These are phyloP conservation scores for Nematocida ironsii DNA, from an alignment of 371 early-diverging fungal species.

Conservation along the genomic window DNA sequence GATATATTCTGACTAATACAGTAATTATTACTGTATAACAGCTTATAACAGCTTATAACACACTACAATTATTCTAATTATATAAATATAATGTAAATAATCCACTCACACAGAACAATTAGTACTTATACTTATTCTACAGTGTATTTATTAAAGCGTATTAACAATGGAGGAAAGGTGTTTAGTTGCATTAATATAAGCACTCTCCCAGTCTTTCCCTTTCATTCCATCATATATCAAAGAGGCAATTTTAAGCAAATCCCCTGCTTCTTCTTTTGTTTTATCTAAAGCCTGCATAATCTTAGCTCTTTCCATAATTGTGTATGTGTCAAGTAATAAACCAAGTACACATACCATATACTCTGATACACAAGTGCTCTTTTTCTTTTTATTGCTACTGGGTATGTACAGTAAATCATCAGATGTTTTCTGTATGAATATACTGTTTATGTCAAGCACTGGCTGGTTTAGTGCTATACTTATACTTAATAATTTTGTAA, in stretches of 20 bases:
- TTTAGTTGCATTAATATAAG: neutral
- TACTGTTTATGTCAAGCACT: neutral
- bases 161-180: neutral
- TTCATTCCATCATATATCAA: neutral
- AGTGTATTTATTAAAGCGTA: neutral
- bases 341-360: conserved; percentile 23
- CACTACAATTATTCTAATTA: too few species aligned
- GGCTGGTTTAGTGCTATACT: neutral
- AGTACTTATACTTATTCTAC: too few species aligned
- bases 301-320: conserved; percentile 42
- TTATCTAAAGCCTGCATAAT: neutral
- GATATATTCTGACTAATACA: too few species aligned
- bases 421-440: neutral
- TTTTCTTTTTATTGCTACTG: neutral
- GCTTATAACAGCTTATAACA: too few species aligned
- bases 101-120: too few species aligned
- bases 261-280: conserved; percentile 1
- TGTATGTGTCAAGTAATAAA: conserved; percentile 40
- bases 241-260: neutral
- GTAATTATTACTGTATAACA: too few species aligned
- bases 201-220: neutral
- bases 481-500: neutral
- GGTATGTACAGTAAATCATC: conserved; percentile 15
- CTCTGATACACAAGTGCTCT: neutral
- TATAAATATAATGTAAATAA: too few species aligned